These are phyloP conservation scores for Geranium brycei DNA, from an alignment of 345 rosid genomes.

Conservation along the genomic window DNA sequence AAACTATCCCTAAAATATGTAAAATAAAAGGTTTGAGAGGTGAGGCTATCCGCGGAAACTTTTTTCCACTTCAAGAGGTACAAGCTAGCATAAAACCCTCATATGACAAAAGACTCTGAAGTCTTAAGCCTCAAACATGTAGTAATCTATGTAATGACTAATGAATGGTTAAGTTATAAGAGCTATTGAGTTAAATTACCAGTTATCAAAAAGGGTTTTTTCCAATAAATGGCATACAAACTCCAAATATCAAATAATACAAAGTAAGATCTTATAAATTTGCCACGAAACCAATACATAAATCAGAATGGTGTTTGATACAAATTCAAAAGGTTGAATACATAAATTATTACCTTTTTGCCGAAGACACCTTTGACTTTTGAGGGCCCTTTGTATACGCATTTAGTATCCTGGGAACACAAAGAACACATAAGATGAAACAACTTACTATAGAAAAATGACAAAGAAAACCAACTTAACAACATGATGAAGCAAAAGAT, in stretches of 20 bases:
- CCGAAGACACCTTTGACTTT: constrained; percentile 47
- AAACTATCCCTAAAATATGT: background rate
- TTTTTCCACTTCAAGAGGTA: background rate
- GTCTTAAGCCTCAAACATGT: no score
- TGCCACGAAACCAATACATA: background rate
- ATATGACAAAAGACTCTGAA: no score
- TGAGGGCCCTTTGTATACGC: constrained; percentile 85
- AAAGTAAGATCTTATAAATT: background rate
- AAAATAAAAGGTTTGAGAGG: background rate
- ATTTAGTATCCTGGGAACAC: constrained; percentile 50
- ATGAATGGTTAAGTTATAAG: background rate
- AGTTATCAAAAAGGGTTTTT: background rate
- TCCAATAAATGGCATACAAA: background rate
- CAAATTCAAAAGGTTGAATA: background rate
- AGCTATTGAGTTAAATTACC: background rate
- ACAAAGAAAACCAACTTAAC: background rate
- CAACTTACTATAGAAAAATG: background rate
- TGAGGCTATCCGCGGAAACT: background rate
- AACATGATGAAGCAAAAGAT: background rate
- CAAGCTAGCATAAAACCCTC: no score
- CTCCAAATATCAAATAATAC: background rate
- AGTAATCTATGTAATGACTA: background rate
- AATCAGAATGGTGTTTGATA: background rate
- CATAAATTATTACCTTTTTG: constrained; percentile 44
- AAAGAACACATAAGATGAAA: constrained; percentile 2